Evolutionary conservation across 768 basidiomycete species (phyloP).

Genomic region (Psilocybe cyanescens): DNA sequence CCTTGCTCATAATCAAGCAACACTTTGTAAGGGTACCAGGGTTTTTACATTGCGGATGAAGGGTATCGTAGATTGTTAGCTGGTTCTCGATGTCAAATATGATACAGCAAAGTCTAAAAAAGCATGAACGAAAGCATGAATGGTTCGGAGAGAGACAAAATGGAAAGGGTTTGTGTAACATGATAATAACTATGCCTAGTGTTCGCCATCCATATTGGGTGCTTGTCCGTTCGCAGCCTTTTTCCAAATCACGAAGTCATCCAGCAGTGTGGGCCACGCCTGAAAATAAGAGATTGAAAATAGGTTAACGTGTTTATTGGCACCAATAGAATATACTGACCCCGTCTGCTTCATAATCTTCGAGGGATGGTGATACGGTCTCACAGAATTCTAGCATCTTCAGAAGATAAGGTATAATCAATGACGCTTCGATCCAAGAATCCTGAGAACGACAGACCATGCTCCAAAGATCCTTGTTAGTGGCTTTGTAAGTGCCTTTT

Average conservation of each 20-base stretch:
- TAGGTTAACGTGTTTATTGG: background rate
- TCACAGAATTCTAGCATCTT: constrained; percentile 81
- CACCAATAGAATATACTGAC: constrained; percentile 43
- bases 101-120: constrained; percentile 12
- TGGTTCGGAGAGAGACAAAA: background rate
- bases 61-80: constrained; percentile 5
- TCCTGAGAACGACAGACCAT: constrained; percentile 56
- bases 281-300: constrained; percentile 26
- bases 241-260: constrained; percentile 80
- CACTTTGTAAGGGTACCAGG: background rate
- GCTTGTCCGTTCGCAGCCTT: constrained; percentile 25
- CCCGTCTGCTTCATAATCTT: constrained; percentile 76
- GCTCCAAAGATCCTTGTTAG: constrained; percentile 85
- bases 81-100: constrained; percentile 6
- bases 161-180: background rate
- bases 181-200: background rate
- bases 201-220: background rate
- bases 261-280: constrained; percentile 86
- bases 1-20: background rate
- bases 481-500: constrained; percentile 69
- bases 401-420: constrained; percentile 7
- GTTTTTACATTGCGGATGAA: background rate
- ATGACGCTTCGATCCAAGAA: background rate
- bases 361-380: constrained; percentile 59
- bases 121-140: constrained; percentile 6